These are phyloP conservation scores for Isatis lusitanica DNA, from an alignment of 441 rosid species.

Conservation along the genomic window DNA sequence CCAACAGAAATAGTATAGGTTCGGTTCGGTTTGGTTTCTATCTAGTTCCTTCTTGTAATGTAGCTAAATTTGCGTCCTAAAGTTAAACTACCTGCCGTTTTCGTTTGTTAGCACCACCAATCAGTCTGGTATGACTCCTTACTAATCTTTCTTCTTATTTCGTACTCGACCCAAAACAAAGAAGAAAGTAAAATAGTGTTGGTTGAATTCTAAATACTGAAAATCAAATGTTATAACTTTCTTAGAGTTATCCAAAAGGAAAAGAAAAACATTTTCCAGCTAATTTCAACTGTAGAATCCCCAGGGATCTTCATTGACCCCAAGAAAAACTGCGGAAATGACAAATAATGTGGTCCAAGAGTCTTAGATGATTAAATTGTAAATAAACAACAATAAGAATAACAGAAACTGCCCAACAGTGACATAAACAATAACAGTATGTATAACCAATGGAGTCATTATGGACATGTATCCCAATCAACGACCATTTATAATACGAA, in stretches of 20 bases:
- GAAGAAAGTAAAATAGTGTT: no score
- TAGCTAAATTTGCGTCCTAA: not conserved
- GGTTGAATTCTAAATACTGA: no score
- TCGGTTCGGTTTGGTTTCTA: not conserved
- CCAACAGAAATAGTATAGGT: not conserved
- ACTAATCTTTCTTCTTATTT: not conserved
- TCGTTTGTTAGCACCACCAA: not conserved
- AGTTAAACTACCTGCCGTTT: slow-evolving; percentile 8
- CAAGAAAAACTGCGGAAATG: not conserved
- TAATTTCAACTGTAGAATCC: not conserved
- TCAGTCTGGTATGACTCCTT: not conserved
- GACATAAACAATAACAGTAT: slow-evolving; percentile 7
- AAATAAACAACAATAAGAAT: not conserved
- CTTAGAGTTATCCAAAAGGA: no score
- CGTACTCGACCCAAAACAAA: no score
- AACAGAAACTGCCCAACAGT: not conserved
- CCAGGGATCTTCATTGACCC: not conserved
- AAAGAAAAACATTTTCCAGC: not conserved
- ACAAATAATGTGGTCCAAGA: not conserved
- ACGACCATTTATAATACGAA: not conserved
- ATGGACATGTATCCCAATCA: not conserved
- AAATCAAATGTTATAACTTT: no score
- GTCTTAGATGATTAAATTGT: not conserved
- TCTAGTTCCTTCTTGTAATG: not conserved
- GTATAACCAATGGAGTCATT: not conserved